Conservation (phyloP, 768 basidiomycete species). For the Dendrothele bispora region DNA sequence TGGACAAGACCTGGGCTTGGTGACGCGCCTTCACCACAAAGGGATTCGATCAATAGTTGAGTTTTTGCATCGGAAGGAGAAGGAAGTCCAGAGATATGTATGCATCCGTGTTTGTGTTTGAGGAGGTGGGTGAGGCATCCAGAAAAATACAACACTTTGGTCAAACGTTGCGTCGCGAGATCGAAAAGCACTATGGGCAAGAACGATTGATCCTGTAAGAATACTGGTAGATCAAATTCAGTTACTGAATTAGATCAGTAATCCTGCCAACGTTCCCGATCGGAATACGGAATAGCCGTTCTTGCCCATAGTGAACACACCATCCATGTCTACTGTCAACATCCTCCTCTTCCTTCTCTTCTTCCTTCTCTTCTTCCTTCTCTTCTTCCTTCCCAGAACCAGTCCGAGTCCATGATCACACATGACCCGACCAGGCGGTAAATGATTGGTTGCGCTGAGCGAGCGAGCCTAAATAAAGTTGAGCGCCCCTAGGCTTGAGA, state of each 20-base stretch:
- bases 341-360: too few relatives aligned
- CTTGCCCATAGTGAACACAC: slow-evolving; percentile 41
- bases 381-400: slow-evolving; percentile 42
- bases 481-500: slow-evolving; percentile 79
- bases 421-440: slow-evolving; percentile 83
- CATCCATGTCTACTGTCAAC: too few relatives aligned
- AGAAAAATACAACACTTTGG: background rate
- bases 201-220: too few relatives aligned
- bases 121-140: background rate
- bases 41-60: slow-evolving; percentile 88
- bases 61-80: slow-evolving; percentile 68
- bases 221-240: too few relatives aligned
- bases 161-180: background rate
- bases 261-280: too few relatives aligned
- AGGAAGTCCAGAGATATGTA: slow-evolving; percentile 80
- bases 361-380: slow-evolving; percentile 56
- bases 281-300: too few relatives aligned
- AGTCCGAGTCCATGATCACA: slow-evolving; percentile 89
- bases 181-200: too few relatives aligned
- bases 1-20: slow-evolving; percentile 48
- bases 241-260: too few relatives aligned
- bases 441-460: slow-evolving; percentile 73
- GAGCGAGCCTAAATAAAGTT: slow-evolving; percentile 75
- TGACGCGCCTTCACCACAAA: slow-evolving; percentile 77
- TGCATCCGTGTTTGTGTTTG: slow-evolving; percentile 40